These are phyloP conservation scores for Penicillium italicum DNA, from an alignment of 2,329 filamentous ascomycete species.

Conservation along the genomic window DNA sequence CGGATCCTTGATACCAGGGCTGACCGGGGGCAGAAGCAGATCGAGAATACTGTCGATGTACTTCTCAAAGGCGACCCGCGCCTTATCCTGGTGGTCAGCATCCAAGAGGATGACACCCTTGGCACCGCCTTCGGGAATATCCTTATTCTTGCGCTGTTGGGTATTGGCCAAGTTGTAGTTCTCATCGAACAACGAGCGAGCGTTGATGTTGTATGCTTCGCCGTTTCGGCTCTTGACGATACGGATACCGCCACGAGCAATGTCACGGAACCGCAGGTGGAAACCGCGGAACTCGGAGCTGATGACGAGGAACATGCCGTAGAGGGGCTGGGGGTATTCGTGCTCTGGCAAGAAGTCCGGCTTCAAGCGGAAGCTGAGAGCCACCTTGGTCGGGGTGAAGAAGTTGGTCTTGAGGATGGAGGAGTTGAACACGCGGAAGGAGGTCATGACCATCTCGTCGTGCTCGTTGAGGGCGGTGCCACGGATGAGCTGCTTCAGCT, in stretches of 20 bases:
- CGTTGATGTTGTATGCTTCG: conserved; percentile 94
- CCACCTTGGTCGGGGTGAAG: conserved; percentile 97
- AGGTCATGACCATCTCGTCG: conserved; percentile 96
- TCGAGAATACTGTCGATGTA: conserved; percentile 99
- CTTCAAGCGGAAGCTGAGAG: conserved; percentile 91
- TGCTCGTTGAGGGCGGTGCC: conserved; percentile 86
- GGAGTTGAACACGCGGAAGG: conserved; percentile 93
- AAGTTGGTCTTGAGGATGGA: conserved; percentile 94
- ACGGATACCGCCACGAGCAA: conserved; percentile 92
- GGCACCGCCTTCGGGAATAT: conserved; percentile 95
- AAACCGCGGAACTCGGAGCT: conserved; percentile 95
- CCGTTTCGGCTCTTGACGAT: conserved; percentile 98
- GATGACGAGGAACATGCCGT: conserved; percentile 98
- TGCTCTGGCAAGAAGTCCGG: conserved; percentile 74
- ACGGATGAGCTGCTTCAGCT: conserved; percentile 72
- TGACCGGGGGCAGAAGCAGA: conserved; percentile 80
- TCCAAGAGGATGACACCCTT: conserved; percentile 97
- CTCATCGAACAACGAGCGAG: conserved; percentile 93
- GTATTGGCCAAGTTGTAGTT: conserved; percentile 98
- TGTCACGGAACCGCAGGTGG: conserved; percentile 95
- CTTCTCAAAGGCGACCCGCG: conserved; percentile 91
- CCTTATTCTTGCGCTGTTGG: conserved; percentile 99
- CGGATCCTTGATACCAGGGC: conserved; percentile 97
- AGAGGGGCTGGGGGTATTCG: conserved; percentile 90
- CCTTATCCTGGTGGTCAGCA: conserved; percentile 89